These are phyloP conservation scores for Lonicera japonica DNA, from an alignment of 129 eudicot genomes.

Conservation along the genomic window DNA sequence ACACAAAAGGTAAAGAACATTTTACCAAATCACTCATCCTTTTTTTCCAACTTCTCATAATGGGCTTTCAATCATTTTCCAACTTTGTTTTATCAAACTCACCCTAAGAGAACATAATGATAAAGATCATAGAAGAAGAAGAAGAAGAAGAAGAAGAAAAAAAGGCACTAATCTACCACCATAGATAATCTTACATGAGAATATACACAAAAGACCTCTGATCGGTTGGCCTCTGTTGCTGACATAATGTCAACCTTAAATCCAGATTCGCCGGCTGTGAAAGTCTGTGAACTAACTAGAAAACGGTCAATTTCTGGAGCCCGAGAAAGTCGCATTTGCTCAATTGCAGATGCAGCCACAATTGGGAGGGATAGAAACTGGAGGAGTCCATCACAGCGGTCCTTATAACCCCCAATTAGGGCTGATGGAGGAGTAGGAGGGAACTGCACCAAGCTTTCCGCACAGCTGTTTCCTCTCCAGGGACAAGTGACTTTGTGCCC, in stretches of 20 bases:
- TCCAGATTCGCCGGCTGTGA: slow-evolving; percentile 48
- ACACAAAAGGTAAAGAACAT: too few species aligned
- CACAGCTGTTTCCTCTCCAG: slow-evolving; percentile 92
- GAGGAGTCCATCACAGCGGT: slow-evolving; percentile 93
- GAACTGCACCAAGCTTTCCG: slow-evolving; percentile 93
- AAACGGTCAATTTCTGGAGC: slow-evolving; percentile 75
- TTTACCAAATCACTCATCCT: too few species aligned
- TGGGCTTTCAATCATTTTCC: too few species aligned
- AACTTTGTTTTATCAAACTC: too few species aligned
- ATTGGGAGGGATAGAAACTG: slow-evolving; percentile 78
- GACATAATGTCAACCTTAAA: slow-evolving; percentile 47
- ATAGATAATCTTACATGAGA: slow-evolving; percentile 52
- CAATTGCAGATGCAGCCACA: slow-evolving; percentile 71
- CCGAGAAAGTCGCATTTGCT: slow-evolving; percentile 66
- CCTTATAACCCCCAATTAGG: slow-evolving; percentile 84
- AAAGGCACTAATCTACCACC: slow-evolving; percentile 1
- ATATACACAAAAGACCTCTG: slow-evolving; percentile 51
- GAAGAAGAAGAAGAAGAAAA: background rate
- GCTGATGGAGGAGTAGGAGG: slow-evolving; percentile 98
- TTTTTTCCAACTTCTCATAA: too few species aligned
- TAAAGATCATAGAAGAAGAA: background rate
- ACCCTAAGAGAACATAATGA: too few species aligned
- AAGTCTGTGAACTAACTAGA: slow-evolving; percentile 41
- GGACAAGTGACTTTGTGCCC: slow-evolving; percentile 78
- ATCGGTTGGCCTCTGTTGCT: slow-evolving; percentile 44